phyloP scores from a whole-genome alignment of 2,329 filamentous ascomycete species.

The Colletotrichum somersetense region DNA sequence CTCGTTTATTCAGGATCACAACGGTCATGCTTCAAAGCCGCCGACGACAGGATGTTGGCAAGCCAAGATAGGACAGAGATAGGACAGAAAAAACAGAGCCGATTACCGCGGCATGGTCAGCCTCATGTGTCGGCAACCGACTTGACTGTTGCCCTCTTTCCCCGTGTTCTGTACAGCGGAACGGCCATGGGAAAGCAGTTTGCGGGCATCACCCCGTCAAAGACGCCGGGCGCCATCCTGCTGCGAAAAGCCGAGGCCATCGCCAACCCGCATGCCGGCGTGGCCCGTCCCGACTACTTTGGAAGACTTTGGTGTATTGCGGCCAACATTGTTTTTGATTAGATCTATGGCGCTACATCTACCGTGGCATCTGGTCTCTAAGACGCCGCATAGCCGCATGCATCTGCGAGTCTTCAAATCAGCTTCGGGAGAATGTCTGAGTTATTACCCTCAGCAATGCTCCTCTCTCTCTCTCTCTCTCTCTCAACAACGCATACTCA shows the following conservation, averaged over 20 bases:
- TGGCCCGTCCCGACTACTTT: neutral
- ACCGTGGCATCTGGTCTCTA: too few species aligned
- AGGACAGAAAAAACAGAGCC: neutral
- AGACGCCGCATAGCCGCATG: too few species aligned
- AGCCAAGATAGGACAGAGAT: neutral
- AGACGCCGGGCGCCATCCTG: neutral
- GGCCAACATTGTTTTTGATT: neutral
- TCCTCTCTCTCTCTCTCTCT: too few species aligned
- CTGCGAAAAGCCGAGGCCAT: neutral
- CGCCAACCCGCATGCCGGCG: too few species aligned
- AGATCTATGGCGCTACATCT: too few species aligned
- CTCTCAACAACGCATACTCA: neutral
- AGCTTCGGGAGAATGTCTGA: too few species aligned
- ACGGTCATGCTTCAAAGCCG: neutral
- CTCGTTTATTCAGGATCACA: slow-evolving; percentile 9
- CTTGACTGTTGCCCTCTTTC: neutral
- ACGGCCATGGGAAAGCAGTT: neutral
- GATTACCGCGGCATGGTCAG: neutral
- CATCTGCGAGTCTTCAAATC: too few species aligned
- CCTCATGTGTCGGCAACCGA: neutral
- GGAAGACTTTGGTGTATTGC: neutral
- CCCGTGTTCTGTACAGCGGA: neutral
- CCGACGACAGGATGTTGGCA: slow-evolving; percentile 2
- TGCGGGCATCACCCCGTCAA: neutral
- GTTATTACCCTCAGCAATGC: too few species aligned